phyloP scores from a whole-genome alignment of 2,329 filamentous ascomycete species.

The Ophiocordyceps australis region DNA sequence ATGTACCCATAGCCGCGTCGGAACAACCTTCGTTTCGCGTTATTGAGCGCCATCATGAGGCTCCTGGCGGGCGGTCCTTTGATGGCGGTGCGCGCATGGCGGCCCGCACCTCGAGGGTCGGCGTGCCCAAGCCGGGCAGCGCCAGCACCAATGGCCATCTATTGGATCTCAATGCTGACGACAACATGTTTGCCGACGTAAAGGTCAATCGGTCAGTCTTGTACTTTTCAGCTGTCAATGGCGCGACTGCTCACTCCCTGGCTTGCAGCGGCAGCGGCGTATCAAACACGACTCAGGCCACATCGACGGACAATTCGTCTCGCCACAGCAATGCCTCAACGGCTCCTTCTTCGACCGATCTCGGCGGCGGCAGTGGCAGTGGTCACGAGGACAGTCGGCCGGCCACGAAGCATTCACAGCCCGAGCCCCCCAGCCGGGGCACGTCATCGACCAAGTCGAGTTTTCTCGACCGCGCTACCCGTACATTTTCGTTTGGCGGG shows the following conservation, averaged over 20 bases:
- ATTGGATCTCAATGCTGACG: conserved; percentile 25
- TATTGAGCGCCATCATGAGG: conserved; percentile 31
- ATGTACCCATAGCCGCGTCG: conserved; percentile 23
- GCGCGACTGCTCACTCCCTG: too few relatives aligned
- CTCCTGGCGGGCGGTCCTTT: conserved; percentile 24
- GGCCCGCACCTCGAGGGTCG: conserved; percentile 16
- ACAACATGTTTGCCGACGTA: conserved; percentile 39
- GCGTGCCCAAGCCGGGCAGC: conserved; percentile 14
- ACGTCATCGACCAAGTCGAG: conserved; percentile 30
- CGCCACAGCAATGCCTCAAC: conserved; percentile 45
- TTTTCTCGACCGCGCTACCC: conserved; percentile 35
- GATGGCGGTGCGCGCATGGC: conserved; percentile 28
- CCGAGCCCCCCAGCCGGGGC: conserved; percentile 19
- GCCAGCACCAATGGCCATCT: conserved; percentile 6
- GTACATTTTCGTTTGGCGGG: conserved; percentile 41
- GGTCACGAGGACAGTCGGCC: conserved; percentile 10
- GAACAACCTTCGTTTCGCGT: conserved; percentile 38
- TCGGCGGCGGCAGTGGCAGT: conserved; percentile 7
- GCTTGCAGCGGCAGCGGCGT: conserved; percentile 43
- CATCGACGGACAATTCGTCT: conserved; percentile 40
- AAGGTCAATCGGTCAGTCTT: conserved; percentile 34
- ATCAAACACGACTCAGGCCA: conserved; percentile 42
- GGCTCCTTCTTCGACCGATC: conserved; percentile 35
- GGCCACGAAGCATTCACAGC: conserved; percentile 14
- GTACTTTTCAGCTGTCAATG: too few relatives aligned